Conservation (phyloP, 2,329 filamentous ascomycete species). For the Penicillium sp. region DNA sequence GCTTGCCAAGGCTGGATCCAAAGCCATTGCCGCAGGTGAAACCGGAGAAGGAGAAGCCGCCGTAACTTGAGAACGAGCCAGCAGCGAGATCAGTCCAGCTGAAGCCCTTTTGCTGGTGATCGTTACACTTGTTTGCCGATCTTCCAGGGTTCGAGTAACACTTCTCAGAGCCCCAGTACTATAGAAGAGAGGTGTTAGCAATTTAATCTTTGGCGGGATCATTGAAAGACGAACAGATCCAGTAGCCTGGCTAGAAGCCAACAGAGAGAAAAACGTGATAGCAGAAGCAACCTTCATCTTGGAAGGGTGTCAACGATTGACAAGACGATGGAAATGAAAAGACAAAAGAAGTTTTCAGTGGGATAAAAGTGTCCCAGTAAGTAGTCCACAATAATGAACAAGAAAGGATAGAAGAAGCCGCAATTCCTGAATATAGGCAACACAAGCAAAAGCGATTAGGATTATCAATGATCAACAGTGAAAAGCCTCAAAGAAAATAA, state of each 20-base stretch:
- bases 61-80: conserved; percentile 67
- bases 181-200: conserved; percentile 4
- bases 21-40: conserved; percentile 67
- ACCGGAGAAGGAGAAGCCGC: conserved; percentile 72
- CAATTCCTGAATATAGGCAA: background rate
- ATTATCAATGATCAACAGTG: conserved; percentile 20
- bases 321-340: conserved; percentile 24
- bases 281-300: conserved; percentile 30
- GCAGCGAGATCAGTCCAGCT: conserved; percentile 65
- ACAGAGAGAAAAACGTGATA: conserved; percentile 37
- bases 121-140: conserved; percentile 74
- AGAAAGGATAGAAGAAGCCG: conserved; percentile 1
- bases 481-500: conserved; percentile 10
- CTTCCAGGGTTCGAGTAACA: conserved; percentile 69
- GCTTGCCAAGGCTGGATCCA: conserved; percentile 23
- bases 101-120: conserved; percentile 70
- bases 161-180: conserved; percentile 53
- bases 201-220: background rate
- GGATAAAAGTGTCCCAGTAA: conserved; percentile 4
- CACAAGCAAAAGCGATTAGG: conserved; percentile 2
- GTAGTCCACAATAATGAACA: conserved; percentile 15
- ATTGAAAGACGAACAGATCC: conserved; percentile 44
- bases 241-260: conserved; percentile 48
- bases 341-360: conserved; percentile 4
- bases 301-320: conserved; percentile 31